phyloP scores from a whole-genome alignment of 1,284 basidiomycete genomes.

The Ceratobasidium sp. region DNA sequence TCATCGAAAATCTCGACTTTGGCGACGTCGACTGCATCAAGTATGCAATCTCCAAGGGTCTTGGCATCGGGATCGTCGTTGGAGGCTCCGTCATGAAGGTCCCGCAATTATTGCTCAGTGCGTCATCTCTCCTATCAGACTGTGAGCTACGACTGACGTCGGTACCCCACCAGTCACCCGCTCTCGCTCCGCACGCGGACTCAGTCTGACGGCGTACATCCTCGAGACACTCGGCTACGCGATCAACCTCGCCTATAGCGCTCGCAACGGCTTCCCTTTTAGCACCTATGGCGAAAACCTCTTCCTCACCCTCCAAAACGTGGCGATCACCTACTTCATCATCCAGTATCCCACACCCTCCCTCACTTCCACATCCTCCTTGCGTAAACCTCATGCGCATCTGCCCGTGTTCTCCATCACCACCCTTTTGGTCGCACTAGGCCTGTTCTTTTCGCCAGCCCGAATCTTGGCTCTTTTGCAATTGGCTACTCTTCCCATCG shows the following conservation, averaged over 20 bases:
- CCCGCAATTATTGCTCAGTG: constrained; percentile 82
- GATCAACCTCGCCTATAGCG: constrained; percentile 87
- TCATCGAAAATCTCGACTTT: constrained; percentile 90
- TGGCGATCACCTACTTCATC: constrained; percentile 83
- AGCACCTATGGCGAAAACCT: constrained; percentile 95
- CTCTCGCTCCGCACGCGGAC: constrained; percentile 78
- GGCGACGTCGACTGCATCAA: constrained; percentile 86
- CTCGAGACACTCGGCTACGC: constrained; percentile 88
- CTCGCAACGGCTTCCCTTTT: constrained; percentile 85
- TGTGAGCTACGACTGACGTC: not conserved
- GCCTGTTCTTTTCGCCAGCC: constrained; percentile 61
- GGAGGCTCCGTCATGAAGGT: constrained; percentile 96
- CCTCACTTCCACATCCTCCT: constrained; percentile 46
- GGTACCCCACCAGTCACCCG: constrained; percentile 56
- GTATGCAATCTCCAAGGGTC: constrained; percentile 88
- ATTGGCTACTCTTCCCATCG: constrained; percentile 81
- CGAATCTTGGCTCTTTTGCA: constrained; percentile 70
- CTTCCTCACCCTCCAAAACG: constrained; percentile 86
- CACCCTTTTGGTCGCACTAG: constrained; percentile 53
- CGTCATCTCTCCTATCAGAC: constrained; percentile 48
- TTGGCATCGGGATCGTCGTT: constrained; percentile 91
- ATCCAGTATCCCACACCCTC: constrained; percentile 60
- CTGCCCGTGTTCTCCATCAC: constrained; percentile 53
- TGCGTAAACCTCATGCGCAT: constrained; percentile 43
- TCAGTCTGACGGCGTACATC: constrained; percentile 81